phyloP scores from a whole-genome alignment of 2,329 filamentous ascomycete species.

The Shiraia bambusicola region DNA sequence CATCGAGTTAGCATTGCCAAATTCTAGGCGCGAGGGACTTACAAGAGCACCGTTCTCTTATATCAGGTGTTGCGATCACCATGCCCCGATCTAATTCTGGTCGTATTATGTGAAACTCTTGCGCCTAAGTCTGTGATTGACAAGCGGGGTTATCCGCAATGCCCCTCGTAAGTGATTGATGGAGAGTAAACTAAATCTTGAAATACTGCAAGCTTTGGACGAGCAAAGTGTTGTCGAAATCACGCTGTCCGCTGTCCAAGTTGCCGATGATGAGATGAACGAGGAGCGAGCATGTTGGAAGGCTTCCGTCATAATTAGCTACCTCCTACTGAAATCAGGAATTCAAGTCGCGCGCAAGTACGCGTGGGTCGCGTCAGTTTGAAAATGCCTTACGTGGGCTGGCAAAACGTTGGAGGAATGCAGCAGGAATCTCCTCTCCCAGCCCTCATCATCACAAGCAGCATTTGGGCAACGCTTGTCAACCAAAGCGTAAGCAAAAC shows the following conservation, averaged over 20 bases:
- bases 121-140: no score
- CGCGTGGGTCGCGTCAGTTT: slow-evolving; percentile 24
- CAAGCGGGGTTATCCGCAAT: no score
- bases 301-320: slow-evolving; percentile 28
- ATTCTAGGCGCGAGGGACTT: slow-evolving; percentile 2
- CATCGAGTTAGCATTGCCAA: slow-evolving; percentile 5
- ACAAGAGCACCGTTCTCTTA: slow-evolving; percentile 7
- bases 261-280: slow-evolving; percentile 8
- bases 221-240: no score
- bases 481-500: no score
- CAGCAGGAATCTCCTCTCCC: neutral
- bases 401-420: slow-evolving; percentile 31
- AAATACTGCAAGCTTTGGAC: no score
- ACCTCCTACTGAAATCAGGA: slow-evolving; percentile 29
- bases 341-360: slow-evolving; percentile 30
- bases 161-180: no score
- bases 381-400: slow-evolving; percentile 24
- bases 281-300: slow-evolving; percentile 22
- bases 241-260: neutral
- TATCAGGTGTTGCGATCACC: neutral
- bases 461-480: no score
- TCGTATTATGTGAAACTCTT: no score
- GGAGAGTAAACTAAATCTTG: no score
- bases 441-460: no score
- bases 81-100: no score